Percentiles rank a stretch among this genome's conserved stretches.
Evolutionary conservation across 2,329 filamentous ascomycete genomes (phyloP).

Genomic region (Stachybotrys chlorohalonatus): DNA sequence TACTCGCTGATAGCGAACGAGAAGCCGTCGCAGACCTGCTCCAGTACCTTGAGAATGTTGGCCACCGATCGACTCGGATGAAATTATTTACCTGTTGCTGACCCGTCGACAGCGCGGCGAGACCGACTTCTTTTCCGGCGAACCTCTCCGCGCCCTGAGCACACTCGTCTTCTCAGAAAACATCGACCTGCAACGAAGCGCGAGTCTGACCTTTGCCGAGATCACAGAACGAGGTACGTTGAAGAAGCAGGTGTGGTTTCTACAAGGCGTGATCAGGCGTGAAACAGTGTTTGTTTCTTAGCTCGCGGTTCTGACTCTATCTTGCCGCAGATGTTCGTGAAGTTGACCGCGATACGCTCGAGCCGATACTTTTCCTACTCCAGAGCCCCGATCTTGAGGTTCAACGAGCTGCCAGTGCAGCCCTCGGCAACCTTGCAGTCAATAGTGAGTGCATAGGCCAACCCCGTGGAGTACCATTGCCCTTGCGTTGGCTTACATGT

Average conservation of each 20-base stretch:
- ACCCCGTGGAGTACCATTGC: not conserved
- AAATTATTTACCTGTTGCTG: conserved; percentile 12
- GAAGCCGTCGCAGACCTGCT: conserved; percentile 94
- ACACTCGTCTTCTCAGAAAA: conserved; percentile 98
- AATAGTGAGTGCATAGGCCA: conserved; percentile 61
- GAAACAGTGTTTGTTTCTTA: conserved; percentile 4
- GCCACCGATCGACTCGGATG: conserved; percentile 15
- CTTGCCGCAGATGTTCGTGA: conserved; percentile 73
- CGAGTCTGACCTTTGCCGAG: conserved; percentile 95
- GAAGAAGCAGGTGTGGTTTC: not conserved
- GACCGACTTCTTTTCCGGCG: conserved; percentile 96
- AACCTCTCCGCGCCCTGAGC: conserved; percentile 85
- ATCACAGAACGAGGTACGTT: conserved; percentile 90
- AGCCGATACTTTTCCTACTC: conserved; percentile 90
- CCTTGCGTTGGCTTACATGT: conserved; percentile 29
- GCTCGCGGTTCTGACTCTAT: not conserved
- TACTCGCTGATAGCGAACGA: conserved; percentile 89
- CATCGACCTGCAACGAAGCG: conserved; percentile 93
- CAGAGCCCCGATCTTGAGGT: conserved; percentile 96
- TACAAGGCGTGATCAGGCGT: not conserved
- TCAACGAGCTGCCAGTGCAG: conserved; percentile 90
- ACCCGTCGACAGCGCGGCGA: conserved; percentile 64
- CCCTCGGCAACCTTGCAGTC: conserved; percentile 89
- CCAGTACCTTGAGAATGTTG: conserved; percentile 92
- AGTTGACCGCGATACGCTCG: conserved; percentile 88